Conservation (phyloP, 225 moss, liverwort and hornwort genomes). For the Bryum argenteum region DNA sequence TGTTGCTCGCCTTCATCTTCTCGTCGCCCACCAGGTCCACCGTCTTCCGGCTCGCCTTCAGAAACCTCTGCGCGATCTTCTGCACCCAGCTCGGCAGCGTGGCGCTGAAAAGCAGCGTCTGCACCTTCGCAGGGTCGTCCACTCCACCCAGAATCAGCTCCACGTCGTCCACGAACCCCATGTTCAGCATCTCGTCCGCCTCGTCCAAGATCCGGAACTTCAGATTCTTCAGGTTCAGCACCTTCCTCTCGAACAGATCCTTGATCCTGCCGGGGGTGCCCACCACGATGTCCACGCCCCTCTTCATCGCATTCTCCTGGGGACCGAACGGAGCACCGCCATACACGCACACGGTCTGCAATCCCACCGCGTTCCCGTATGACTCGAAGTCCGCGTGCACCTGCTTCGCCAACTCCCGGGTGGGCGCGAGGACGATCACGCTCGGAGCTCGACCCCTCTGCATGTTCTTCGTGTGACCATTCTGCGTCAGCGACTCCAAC, state of each 20-base stretch:
- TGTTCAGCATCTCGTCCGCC: slow-evolving; percentile 97
- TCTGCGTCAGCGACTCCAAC: slow-evolving; percentile 72
- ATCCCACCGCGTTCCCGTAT: slow-evolving; percentile 78
- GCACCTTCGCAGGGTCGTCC: slow-evolving; percentile 70
- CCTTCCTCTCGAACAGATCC: slow-evolving; percentile 76
- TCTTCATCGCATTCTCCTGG: slow-evolving; percentile 75
- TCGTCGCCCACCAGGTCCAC: slow-evolving; percentile 95
- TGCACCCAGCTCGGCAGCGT: slow-evolving; percentile 93
- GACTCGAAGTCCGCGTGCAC: slow-evolving; percentile 89
- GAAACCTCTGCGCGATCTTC: slow-evolving; percentile 78
- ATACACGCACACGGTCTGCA: slow-evolving; percentile 85
- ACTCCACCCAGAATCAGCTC: slow-evolving; percentile 85
- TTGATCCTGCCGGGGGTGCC: slow-evolving; percentile 97
- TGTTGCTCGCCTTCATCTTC: slow-evolving; percentile 95
- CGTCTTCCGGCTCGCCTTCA: slow-evolving; percentile 70
- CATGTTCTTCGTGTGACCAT: slow-evolving; percentile 44
- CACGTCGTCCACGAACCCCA: slow-evolving; percentile 97
- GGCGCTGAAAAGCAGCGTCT: slow-evolving; percentile 92
- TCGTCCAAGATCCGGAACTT: slow-evolving; percentile 93
- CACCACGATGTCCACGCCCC: slow-evolving; percentile 92
- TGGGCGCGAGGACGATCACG: slow-evolving; percentile 87
- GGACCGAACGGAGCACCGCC: slow-evolving; percentile 82
- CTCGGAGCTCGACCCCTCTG: slow-evolving; percentile 58
- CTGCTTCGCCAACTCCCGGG: slow-evolving; percentile 95
- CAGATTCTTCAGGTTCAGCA: slow-evolving; percentile 73